phyloP scores from a whole-genome alignment of 108 stramenopile species.

The Nitzschia putrida region DNA sequence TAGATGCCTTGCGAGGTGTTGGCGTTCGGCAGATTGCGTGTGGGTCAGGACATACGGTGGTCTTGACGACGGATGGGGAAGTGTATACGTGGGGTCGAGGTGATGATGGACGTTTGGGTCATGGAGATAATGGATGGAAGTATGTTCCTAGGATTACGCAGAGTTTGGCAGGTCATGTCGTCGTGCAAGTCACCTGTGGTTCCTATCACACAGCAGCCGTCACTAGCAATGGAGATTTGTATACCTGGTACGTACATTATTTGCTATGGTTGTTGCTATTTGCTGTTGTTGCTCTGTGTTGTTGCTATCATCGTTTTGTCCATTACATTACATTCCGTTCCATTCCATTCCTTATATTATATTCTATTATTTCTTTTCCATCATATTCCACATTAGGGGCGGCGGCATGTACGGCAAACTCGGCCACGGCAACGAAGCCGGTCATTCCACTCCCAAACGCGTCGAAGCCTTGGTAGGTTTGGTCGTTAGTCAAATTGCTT shows the following conservation, averaged over 20 bases:
- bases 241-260: slow-evolving; percentile 63
- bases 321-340: too few relatives aligned
- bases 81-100: slow-evolving; percentile 9
- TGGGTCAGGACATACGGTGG: slow-evolving; percentile 92
- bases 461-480: slow-evolving; percentile 86
- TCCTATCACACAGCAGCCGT: slow-evolving; percentile 94
- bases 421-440: slow-evolving; percentile 92
- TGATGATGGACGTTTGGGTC: slow-evolving; percentile 88
- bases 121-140: slow-evolving; percentile 96
- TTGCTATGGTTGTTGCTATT: neutral
- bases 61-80: slow-evolving; percentile 89
- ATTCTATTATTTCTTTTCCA: neutral
- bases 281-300: neutral
- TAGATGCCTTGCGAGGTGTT: slow-evolving; percentile 90
- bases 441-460: slow-evolving; percentile 87
- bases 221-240: slow-evolving; percentile 87
- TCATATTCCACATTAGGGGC: slow-evolving; percentile 49
- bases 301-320: too few relatives aligned
- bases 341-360: too few relatives aligned
- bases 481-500: slow-evolving; percentile 86
- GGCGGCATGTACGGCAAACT: slow-evolving; percentile 97
- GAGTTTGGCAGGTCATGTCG: slow-evolving; percentile 75
- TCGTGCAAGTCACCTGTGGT: slow-evolving; percentile 90
- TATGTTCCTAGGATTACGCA: slow-evolving; percentile 89
- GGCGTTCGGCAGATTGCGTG: slow-evolving; percentile 91